Conservation (phyloP, 768 basidiomycete species). For the Gautieria morchelliformis region DNA sequence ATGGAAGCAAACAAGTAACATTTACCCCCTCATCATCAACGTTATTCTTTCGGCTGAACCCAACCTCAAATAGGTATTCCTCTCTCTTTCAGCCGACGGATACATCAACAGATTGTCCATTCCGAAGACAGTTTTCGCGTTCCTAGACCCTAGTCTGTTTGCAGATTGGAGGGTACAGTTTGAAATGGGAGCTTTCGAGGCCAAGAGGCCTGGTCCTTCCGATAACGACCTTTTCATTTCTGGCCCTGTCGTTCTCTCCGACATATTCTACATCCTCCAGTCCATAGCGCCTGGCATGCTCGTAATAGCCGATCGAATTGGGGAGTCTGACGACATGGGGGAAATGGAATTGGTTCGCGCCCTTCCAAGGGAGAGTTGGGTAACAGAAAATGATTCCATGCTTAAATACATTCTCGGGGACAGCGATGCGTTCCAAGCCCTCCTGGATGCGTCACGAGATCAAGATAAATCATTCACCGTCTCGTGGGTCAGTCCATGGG, state of each 20-base stretch:
- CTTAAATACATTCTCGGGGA: slow-evolving; percentile 1
- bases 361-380: not conserved
- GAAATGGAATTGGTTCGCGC: slow-evolving; percentile 1
- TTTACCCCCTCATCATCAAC: not conserved
- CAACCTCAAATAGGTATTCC: not conserved
- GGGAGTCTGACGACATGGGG: slow-evolving; percentile 1
- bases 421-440: not conserved
- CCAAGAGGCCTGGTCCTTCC: not conserved
- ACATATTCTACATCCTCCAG: slow-evolving; percentile 3
- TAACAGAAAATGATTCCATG: not conserved
- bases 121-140: not conserved
- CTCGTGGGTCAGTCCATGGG: slow-evolving; percentile 1
- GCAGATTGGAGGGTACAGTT: slow-evolving; percentile 4
- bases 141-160: not conserved
- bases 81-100: not conserved
- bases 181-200: slow-evolving; percentile 2
- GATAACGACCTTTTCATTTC: slow-evolving; percentile 2
- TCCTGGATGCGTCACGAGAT: not conserved
- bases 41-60: not conserved
- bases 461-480: not conserved
- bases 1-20: not conserved
- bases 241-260: not conserved
- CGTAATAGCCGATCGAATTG: not conserved
- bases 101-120: slow-evolving; percentile 1
- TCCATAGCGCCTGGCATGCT: slow-evolving; percentile 5